These are phyloP conservation scores for Ustilago curta DNA, from an alignment of 1,284 basidiomycete species.

Conservation along the genomic window DNA sequence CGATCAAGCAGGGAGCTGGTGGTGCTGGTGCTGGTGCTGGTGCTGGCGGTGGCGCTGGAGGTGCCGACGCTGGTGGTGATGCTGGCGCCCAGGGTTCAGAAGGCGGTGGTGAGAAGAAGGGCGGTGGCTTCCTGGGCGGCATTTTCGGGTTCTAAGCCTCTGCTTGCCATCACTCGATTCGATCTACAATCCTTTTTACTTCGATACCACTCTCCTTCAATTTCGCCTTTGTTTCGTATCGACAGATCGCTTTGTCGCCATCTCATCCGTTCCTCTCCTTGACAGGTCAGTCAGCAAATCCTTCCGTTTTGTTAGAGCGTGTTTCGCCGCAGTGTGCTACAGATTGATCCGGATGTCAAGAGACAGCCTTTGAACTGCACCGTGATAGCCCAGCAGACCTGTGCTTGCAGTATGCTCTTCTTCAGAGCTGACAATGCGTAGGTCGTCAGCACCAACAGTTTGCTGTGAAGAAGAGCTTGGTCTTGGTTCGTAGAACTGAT, in stretches of 20 bases:
- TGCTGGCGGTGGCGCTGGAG: background rate
- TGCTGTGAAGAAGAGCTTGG: too few species aligned
- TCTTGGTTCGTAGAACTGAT: too few species aligned
- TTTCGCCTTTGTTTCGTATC: too few species aligned
- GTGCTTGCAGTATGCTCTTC: background rate
- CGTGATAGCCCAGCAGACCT: background rate
- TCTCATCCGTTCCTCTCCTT: background rate
- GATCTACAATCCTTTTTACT: background rate
- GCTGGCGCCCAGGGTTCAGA: slow-evolving; percentile 7
- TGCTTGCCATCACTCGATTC: background rate
- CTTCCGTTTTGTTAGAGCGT: background rate
- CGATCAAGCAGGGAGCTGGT: slow-evolving; percentile 9
- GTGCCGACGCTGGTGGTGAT: background rate
- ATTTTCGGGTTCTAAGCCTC: slow-evolving; percentile 14
- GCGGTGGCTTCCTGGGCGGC: slow-evolving; percentile 10
- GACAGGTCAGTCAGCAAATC: background rate
- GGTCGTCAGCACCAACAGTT: too few species aligned
- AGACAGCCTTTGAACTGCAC: background rate
- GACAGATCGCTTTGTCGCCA: background rate
- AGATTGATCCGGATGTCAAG: background rate
- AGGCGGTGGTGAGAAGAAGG: slow-evolving; percentile 12
- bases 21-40: background rate
- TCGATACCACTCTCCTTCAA: too few species aligned
- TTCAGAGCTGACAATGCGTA: too few species aligned
- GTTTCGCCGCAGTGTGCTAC: background rate